These are phyloP conservation scores for Favolaschia claudopus DNA, from an alignment of 768 basidiomycete genomes.

Conservation along the genomic window DNA sequence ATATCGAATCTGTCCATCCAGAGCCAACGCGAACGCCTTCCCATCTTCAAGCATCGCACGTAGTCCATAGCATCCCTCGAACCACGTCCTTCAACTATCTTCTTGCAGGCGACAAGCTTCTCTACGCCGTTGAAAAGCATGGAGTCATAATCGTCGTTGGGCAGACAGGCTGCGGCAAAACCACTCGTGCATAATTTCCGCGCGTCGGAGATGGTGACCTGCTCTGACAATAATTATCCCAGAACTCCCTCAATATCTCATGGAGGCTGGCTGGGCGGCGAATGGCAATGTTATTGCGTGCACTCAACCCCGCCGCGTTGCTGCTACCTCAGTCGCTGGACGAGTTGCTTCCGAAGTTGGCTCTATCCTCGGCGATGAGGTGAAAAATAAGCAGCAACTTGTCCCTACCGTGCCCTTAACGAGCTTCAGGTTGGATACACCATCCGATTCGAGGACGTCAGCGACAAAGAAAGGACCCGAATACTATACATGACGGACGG, in stretches of 20 bases:
- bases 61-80: slow-evolving; percentile 31
- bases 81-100: slow-evolving; percentile 1
- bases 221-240: slow-evolving; percentile 29
- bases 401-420: neutral
- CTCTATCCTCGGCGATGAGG: slow-evolving; percentile 87
- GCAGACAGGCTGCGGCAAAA: slow-evolving; percentile 97
- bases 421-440: slow-evolving; percentile 90
- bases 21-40: slow-evolving; percentile 80
- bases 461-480: slow-evolving; percentile 81
- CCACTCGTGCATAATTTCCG: slow-evolving; percentile 81
- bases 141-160: slow-evolving; percentile 90
- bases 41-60: slow-evolving; percentile 89
- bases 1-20: slow-evolving; percentile 68
- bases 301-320: slow-evolving; percentile 92
- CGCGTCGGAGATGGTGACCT: slow-evolving; percentile 1
- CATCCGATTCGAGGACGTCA: slow-evolving; percentile 96
- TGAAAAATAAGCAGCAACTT: slow-evolving; percentile 35
- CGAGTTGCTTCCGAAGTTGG: slow-evolving; percentile 96
- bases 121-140: slow-evolving; percentile 85
- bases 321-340: slow-evolving; percentile 92
- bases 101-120: slow-evolving; percentile 71
- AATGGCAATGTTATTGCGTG: slow-evolving; percentile 88
- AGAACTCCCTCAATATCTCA: slow-evolving; percentile 96
- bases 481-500: slow-evolving; percentile 98
- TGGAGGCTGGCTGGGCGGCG: slow-evolving; percentile 92